Evolutionary conservation across 495 filamentous ascomycete species (phyloP).

Genomic region (Penicillium cosmopolitanum): DNA sequence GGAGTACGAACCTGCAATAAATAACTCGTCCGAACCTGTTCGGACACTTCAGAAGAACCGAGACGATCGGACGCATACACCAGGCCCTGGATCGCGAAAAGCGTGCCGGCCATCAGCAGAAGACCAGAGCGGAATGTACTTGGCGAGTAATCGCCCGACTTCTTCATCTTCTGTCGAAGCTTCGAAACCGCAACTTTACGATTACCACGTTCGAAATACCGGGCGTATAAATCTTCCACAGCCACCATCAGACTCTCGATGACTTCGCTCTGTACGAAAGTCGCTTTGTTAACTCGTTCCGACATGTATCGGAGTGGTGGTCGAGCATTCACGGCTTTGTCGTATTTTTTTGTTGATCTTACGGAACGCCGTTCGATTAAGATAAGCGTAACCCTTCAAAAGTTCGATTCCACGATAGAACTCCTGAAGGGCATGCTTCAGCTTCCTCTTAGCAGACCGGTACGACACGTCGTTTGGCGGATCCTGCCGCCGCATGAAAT

Average conservation of each 20-base stretch:
- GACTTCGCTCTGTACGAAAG: conserved; percentile 85
- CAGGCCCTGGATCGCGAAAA: conserved; percentile 76
- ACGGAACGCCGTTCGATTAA: conserved; percentile 90
- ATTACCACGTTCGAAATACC: conserved; percentile 90
- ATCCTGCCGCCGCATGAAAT: conserved; percentile 65
- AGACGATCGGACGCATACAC: conserved; percentile 65
- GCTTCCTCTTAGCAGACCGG: conserved; percentile 81
- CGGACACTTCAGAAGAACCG: conserved; percentile 42
- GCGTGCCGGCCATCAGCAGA: conserved; percentile 70
- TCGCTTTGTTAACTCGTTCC: conserved; percentile 87
- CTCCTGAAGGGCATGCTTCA: conserved; percentile 88
- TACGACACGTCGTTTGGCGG: conserved; percentile 68
- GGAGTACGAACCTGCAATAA: conserved; percentile 63
- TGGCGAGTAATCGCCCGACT: conserved; percentile 68
- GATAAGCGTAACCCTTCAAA: conserved; percentile 82
- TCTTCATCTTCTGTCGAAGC: conserved; percentile 68
- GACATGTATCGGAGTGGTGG: conserved; percentile 83
- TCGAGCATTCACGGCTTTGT: conserved; percentile 81
- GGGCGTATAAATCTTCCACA: conserved; percentile 87
- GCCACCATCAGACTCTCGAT: conserved; percentile 75
- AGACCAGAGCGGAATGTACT: conserved; percentile 80
- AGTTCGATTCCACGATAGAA: conserved; percentile 91
- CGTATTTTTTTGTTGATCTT: conserved; percentile 99
- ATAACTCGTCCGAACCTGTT: conserved; percentile 67
- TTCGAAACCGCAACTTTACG: conserved; percentile 88